Evolutionary conservation across 1,139 yeast species (phyloP), one percentile per base, ranked within the genome.

Genomic region (Candida sp.): DNA sequence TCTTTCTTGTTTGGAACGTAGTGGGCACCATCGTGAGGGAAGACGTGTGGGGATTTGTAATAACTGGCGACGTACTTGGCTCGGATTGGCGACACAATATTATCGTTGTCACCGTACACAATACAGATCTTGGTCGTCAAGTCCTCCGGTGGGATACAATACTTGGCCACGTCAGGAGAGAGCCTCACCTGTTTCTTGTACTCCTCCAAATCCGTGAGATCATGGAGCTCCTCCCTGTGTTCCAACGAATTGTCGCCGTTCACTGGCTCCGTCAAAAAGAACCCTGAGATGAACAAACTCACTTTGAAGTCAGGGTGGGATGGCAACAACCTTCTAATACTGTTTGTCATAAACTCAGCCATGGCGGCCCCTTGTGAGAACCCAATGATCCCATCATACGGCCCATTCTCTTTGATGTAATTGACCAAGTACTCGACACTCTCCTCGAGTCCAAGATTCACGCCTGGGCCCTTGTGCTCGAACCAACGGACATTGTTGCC

Each of bases 361-460:
- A 94, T 72, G 3, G 96, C 96, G 1, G 97, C 96, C 56, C 99
- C 99, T 67, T 94, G 98, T 22, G 96, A 87, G 65, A 93, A 94
- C 3, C 98, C 98, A 50, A 94, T 72, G 30, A 93, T 77, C 3
- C 98, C 98, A 50, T 85, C 87, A 63, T 87, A 92, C 0, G 98
- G 98, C 0, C 98, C 98, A 56, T 91, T 77, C 54, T 76, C 71
- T 44, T 77, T 73, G 57, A 90, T 84, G 51, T 86, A 77, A 1
- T 75, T 68, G 28, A 77, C 71, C 26, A 93, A 78, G n/a, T 79
- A 75, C 4, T 63, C 48, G 12, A 73, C 53, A 0, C 76, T 58
- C 12, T 64, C 65, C 2, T 68, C 67, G 41, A 73, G 66, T 3
- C 78, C 79, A 5, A 60, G 58, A 51, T 72, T 73, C 51, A 66